Conservation (phyloP, 2,329 filamentous ascomycete genomes). For the Camillea tinctor region DNA sequence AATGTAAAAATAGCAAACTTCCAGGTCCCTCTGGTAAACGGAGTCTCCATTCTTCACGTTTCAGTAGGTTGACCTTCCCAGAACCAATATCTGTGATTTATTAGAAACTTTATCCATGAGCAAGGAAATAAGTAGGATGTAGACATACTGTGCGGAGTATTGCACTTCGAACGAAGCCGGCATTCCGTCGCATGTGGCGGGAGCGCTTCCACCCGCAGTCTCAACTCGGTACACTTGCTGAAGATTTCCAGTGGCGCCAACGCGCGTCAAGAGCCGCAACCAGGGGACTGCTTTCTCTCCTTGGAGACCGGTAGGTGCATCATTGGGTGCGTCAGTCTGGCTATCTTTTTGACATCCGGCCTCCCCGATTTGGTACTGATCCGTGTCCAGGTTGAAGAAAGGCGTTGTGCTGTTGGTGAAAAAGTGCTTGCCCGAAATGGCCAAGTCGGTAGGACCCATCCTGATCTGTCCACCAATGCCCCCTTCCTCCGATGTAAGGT, state of each 20-base stretch:
- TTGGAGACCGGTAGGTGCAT: conserved; percentile 56
- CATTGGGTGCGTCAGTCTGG: conserved; percentile 60
- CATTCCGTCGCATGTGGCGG: conserved; percentile 68
- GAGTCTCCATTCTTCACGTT: conserved; percentile 1
- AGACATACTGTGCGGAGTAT: conserved; percentile 81
- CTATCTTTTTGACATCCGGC: conserved; percentile 62
- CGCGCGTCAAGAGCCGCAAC: conserved; percentile 66
- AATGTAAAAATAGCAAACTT: neutral
- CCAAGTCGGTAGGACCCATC: conserved; percentile 58
- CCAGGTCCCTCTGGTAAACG: neutral
- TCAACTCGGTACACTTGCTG: conserved; percentile 79
- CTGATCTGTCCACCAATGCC: conserved; percentile 19
- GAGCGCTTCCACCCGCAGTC: conserved; percentile 78
- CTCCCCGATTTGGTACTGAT: conserved; percentile 54
- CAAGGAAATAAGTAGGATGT: conserved; percentile 24
- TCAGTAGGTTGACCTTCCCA: conserved; percentile 16
- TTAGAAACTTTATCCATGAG: neutral
- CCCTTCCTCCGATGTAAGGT: conserved; percentile 41
- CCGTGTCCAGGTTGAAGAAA: conserved; percentile 74
- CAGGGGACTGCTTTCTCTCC: conserved; percentile 74
- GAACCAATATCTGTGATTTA: conserved; percentile 31
- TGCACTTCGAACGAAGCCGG: conserved; percentile 66
- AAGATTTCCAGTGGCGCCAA: conserved; percentile 59
- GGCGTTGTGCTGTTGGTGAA: conserved; percentile 71
- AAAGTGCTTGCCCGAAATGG: conserved; percentile 75